A percentile compares a stretch with the other conserved stretches of the same genome.
These are phyloP conservation scores for Allium fistulosum DNA, from an alignment of 106 monocot species.

Conservation along the genomic window DNA sequence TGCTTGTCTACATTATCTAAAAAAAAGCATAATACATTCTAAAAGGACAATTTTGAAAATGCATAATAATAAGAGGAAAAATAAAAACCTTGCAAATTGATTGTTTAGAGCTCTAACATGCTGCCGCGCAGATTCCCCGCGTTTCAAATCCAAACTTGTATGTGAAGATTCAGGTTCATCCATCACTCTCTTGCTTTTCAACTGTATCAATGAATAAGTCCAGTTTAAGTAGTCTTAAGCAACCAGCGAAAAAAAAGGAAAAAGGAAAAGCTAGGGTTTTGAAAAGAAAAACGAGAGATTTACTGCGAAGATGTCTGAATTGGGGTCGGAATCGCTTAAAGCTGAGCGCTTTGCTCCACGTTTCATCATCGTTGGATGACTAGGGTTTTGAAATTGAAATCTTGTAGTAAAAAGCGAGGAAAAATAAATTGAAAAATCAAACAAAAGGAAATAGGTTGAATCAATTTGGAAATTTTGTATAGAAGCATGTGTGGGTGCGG, in stretches of 20 bases:
- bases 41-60: too few relatives aligned
- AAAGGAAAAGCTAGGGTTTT: neutral
- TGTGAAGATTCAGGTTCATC: constrained; percentile 55
- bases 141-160: constrained; percentile 43
- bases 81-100: constrained; percentile 76
- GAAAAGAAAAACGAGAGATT: neutral
- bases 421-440: too few relatives aligned
- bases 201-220: constrained; percentile 33
- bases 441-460: too few relatives aligned
- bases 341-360: constrained; percentile 41
- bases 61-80: neutral
- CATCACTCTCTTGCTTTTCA: constrained; percentile 74
- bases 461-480: too few relatives aligned
- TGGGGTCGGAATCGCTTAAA: constrained; percentile 18
- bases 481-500: too few relatives aligned
- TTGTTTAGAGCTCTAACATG: constrained; percentile 87
- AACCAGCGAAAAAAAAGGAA: neutral
- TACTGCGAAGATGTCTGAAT: constrained; percentile 1
- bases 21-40: too few relatives aligned
- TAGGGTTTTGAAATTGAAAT: neutral
- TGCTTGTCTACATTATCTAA: too few relatives aligned
- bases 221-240: neutral
- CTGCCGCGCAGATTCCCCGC: constrained; percentile 47
- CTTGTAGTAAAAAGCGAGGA: too few relatives aligned
- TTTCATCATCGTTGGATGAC: constrained; percentile 9